Base-by-base conservation (phyloP, 768 basidiomycete species). In the Auricularia heimuer region DNA sequence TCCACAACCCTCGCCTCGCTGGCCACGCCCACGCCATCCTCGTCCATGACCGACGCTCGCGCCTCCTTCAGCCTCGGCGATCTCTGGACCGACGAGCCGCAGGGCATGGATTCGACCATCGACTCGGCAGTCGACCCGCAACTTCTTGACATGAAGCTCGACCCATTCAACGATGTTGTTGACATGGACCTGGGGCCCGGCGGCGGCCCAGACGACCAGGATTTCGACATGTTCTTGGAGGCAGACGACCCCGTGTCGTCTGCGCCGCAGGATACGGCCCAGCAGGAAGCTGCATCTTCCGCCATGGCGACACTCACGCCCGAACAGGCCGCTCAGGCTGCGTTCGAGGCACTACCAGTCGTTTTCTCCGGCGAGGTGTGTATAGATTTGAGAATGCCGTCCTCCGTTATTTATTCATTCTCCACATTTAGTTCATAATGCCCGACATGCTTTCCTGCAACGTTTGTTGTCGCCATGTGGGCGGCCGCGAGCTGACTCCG, bases 141-240 rank as follows among this genome's bases (percentile, higher is more conserved):
- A 83, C 85, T n/a, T 72, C 75, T 29, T 72, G 39, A 42, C 39
- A 42, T 42, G 36, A 21, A 56, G 47, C 45, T 61, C 6, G 56
- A 64, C 62, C n/a, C 77, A 37, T 64, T 65, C 68, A 79, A 80
- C n/a, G 75, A 76, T 37, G 73, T 76, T 8, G 80, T 83, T 68
- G 83, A 81, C 70, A 75, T 65, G 67, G 64, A 62, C 36, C 60
- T 69, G 24, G 11, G 11, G 44, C 18, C 18, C 44, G 44, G 44
- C 47, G 47, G 6, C 18, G 47, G 11, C 6, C 18, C 47, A 18
- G 47, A 51, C 47, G 92, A 92, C 74, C 83, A 85, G 67, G 92
- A 92, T 73, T 92, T 94, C 70, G 92, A 93, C 69, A 89, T 92
- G 85, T 87, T 92, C 70, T 75, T 94, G 45, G 83, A 85, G 66